phyloP scores from a whole-genome alignment of 148 eudicot species.

The Silene conica region DNA sequence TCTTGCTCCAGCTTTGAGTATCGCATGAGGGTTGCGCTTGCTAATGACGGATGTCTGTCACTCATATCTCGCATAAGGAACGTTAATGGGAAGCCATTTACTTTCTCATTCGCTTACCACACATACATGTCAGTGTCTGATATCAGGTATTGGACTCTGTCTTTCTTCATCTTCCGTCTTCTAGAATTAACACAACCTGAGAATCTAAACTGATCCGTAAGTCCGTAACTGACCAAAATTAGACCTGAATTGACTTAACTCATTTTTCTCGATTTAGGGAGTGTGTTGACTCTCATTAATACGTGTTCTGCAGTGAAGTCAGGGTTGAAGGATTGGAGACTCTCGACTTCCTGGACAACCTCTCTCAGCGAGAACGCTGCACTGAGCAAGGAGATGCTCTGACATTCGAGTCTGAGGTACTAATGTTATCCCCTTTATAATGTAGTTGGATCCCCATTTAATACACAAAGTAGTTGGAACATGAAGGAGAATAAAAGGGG shows the following conservation, averaged over 20 bases:
- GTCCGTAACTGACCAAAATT: background rate
- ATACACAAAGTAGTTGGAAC: too few relatives aligned
- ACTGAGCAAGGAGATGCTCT: conserved; percentile 88
- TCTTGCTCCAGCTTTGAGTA: conserved; percentile 57
- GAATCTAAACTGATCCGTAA: background rate
- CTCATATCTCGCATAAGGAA: conserved; percentile 73
- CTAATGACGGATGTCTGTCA: conserved; percentile 49
- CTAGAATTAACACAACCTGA: too few relatives aligned
- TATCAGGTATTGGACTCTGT: conserved; percentile 45
- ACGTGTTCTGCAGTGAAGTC: conserved; percentile 50
- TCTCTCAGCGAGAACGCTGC: conserved; percentile 49
- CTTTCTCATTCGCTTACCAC: conserved; percentile 76
- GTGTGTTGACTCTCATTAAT: background rate
- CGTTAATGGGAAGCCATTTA: conserved; percentile 68
- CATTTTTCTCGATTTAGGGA: background rate
- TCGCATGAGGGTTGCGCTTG: conserved; percentile 65
- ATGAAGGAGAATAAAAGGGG: too few relatives aligned
- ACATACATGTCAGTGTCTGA: conserved; percentile 72
- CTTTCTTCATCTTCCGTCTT: too few relatives aligned
- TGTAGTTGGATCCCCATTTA: too few relatives aligned
- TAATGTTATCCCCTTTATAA: too few relatives aligned
- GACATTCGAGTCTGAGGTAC: conserved; percentile 84
- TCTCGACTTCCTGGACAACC: conserved; percentile 67
- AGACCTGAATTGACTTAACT: background rate
- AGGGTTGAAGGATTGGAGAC: conserved; percentile 85